These are phyloP conservation scores for Spathaspora passalidarum DNA, from an alignment of 805 yeast species.

Conservation along the genomic window DNA sequence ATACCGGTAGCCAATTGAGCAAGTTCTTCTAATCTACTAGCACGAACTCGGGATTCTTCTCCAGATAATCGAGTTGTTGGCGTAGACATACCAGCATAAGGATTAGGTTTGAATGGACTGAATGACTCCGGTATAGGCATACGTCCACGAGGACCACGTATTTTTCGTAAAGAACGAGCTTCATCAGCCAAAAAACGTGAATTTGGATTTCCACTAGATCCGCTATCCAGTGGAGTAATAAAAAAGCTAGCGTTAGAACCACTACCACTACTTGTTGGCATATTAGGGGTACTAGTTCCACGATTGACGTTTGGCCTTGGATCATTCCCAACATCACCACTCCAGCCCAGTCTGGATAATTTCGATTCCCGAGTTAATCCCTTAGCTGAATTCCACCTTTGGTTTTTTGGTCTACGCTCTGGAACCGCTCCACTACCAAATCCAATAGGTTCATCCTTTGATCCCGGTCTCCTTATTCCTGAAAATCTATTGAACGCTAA, in stretches of 20 bases:
- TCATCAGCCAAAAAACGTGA: background rate
- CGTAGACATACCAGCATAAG: background rate
- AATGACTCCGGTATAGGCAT: background rate
- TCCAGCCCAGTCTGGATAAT: background rate
- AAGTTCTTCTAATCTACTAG: slow-evolving; percentile 1
- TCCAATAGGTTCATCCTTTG: background rate
- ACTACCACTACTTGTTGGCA: background rate
- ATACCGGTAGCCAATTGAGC: slow-evolving; percentile 10
- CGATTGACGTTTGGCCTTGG: background rate
- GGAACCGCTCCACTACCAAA: background rate
- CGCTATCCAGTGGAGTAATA: background rate
- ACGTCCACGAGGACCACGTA: background rate
- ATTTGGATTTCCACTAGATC: background rate
- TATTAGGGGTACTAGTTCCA: background rate
- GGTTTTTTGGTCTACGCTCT: background rate
- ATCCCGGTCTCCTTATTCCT: background rate
- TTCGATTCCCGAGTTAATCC: slow-evolving; percentile 1
- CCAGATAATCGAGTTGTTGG: background rate
- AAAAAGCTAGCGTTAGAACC: background rate
- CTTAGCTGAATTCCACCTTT: background rate
- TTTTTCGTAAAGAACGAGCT: background rate
- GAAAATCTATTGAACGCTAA: background rate
- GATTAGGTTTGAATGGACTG: background rate
- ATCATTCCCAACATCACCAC: background rate
- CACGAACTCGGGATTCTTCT: background rate